Percentiles rank a stretch among this genome's conserved stretches.
Conservation (phyloP, 2,329 filamentous ascomycete species). For the Colletotrichum sp. region DNA sequence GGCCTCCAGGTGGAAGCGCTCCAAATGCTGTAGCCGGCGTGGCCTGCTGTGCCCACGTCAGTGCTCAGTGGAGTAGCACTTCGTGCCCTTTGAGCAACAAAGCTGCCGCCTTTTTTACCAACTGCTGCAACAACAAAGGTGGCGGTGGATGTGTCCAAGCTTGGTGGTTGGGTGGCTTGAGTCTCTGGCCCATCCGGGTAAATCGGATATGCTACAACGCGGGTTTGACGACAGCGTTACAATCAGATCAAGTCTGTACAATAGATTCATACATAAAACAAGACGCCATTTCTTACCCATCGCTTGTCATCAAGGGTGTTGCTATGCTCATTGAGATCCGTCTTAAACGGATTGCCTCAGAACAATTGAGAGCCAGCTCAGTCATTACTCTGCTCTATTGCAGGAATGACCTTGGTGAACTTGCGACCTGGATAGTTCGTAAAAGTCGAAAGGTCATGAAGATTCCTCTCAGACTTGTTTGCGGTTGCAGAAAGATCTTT, state of each 20-base stretch:
- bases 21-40: neutral
- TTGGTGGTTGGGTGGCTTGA: neutral
- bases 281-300: neutral
- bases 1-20: neutral
- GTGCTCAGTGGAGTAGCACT: neutral
- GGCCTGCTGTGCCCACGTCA: neutral
- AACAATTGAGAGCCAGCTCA: neutral
- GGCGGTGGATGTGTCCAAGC: neutral
- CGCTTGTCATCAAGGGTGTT: accelerated
- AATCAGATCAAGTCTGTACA: neutral
- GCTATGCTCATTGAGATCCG: neutral
- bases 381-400: neutral
- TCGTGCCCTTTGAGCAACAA: neutral
- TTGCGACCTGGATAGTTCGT: neutral
- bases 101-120: neutral
- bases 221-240: neutral
- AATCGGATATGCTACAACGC: neutral
- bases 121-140: neutral
- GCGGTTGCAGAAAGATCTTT: neutral
- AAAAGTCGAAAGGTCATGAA: neutral
- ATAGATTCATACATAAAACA: accelerated
- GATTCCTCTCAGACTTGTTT: neutral
- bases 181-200: neutral
- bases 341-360: neutral
- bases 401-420: neutral